Conservation (phyloP, 257 asterid genomes). For the Ilex aquifolium region DNA sequence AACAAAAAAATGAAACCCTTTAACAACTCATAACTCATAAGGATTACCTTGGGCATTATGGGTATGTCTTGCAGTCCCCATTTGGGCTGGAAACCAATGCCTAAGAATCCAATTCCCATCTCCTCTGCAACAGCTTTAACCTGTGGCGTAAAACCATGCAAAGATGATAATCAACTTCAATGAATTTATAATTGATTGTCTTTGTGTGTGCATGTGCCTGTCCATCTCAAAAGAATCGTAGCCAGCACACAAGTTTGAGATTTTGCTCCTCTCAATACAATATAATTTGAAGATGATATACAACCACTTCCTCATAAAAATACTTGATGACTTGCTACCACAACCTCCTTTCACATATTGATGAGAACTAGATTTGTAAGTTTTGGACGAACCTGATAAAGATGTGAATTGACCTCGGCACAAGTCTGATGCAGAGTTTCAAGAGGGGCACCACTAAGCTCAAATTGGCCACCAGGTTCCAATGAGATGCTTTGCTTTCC, state of each 20-base stretch:
- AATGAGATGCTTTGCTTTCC: slow-evolving; percentile 91
- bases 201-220: no score
- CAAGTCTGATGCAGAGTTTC: slow-evolving; percentile 97
- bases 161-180: no score
- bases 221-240: no score
- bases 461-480: slow-evolving; percentile 99
- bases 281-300: no score
- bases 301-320: not conserved
- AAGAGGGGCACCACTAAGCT: slow-evolving; percentile 98
- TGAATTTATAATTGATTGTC: no score
- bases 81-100: slow-evolving; percentile 94
- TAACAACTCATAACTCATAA: not conserved
- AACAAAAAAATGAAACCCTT: not conserved
- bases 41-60: slow-evolving; percentile 92
- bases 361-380: no score
- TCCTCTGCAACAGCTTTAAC: slow-evolving; percentile 98
- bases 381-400: slow-evolving; percentile 55
- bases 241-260: no score
- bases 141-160: slow-evolving; percentile 25
- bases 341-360: not conserved
- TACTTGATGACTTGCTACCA: not conserved
- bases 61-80: slow-evolving; percentile 92
- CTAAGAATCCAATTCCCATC: slow-evolving; percentile 94
- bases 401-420: slow-evolving; percentile 98
- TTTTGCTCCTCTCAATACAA: no score